Conservation (phyloP, 192 early-diverging fungal genomes). For the Backusella luteola region DNA sequence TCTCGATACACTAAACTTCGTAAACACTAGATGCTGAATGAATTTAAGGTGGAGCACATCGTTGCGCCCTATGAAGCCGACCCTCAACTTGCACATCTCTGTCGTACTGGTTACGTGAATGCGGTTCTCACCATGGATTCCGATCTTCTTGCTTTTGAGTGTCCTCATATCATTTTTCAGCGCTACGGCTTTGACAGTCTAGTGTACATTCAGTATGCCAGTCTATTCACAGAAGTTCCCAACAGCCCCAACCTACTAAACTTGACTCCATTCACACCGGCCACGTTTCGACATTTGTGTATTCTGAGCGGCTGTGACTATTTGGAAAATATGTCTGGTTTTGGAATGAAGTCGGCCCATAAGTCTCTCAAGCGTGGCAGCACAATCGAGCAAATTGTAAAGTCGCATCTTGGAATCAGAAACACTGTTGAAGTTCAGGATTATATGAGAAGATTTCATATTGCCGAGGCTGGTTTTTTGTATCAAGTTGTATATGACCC, state of each 20-base stretch:
- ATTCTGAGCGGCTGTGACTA: slow-evolving; percentile 99
- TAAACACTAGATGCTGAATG: slow-evolving; percentile 50
- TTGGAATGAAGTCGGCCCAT: slow-evolving; percentile 85
- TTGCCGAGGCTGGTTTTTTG: slow-evolving; percentile 85
- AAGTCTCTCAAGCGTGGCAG: slow-evolving; percentile 48
- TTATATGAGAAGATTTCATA: slow-evolving; percentile 69
- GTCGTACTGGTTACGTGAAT: slow-evolving; percentile 59
- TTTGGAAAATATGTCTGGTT: slow-evolving; percentile 73
- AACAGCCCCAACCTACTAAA: not conserved
- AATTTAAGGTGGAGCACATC: slow-evolving; percentile 68
- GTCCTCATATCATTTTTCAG: slow-evolving; percentile 81
- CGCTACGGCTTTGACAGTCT: slow-evolving; percentile 72
- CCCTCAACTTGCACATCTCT: slow-evolving; percentile 88
- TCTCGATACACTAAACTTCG: not conserved
- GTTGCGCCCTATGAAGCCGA: slow-evolving; percentile 99
- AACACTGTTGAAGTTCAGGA: slow-evolving; percentile 49
- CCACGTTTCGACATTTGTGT: slow-evolving; percentile 82
- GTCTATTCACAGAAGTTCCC: slow-evolving; percentile 50
- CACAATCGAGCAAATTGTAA: slow-evolving; percentile 38
- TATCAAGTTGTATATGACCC: slow-evolving; percentile 92
- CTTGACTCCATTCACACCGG: slow-evolving; percentile 56
- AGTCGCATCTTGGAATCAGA: slow-evolving; percentile 28
- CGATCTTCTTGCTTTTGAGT: slow-evolving; percentile 92
- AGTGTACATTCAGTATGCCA: slow-evolving; percentile 57
- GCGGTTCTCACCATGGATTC: slow-evolving; percentile 95